These are phyloP conservation scores for Hippophae gyantsensis DNA, from an alignment of 306 rosid genomes.

Conservation along the genomic window DNA sequence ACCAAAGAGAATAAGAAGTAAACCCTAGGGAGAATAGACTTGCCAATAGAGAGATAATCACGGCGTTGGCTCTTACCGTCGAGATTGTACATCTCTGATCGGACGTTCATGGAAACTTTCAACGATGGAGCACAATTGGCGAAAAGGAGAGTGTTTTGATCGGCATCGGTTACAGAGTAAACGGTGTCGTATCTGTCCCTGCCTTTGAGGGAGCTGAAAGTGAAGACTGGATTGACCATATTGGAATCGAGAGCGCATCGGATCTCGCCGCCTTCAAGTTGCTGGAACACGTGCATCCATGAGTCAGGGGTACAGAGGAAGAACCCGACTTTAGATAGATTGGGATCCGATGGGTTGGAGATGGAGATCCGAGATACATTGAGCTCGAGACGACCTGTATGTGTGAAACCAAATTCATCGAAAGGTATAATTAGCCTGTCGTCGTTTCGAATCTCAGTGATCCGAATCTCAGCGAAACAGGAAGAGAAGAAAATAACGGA, in stretches of 20 bases:
- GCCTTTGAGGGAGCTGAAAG: slow-evolving; percentile 38
- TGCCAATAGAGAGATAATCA: slow-evolving; percentile 79
- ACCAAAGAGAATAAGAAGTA: slow-evolving; percentile 54
- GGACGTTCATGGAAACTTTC: slow-evolving; percentile 56
- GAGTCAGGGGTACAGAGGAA: slow-evolving; percentile 71
- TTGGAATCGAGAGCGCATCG: slow-evolving; percentile 56
- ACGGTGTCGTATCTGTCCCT: slow-evolving; percentile 5
- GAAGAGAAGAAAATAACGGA: slow-evolving; percentile 11
- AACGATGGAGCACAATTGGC: slow-evolving; percentile 55
- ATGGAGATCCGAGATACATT: slow-evolving; percentile 41
- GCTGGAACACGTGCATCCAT: slow-evolving; percentile 70
- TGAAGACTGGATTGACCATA: slow-evolving; percentile 48
- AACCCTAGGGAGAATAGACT: slow-evolving; percentile 65
- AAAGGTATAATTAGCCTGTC: slow-evolving; percentile 52
- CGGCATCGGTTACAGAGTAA: slow-evolving; percentile 49
- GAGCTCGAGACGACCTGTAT: slow-evolving; percentile 70
- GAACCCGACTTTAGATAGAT: slow-evolving; percentile 69
- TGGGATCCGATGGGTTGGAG: slow-evolving; percentile 33
- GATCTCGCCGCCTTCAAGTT: slow-evolving; percentile 61
- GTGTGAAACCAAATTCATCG: slow-evolving; percentile 84
- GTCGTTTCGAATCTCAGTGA: slow-evolving; percentile 42
- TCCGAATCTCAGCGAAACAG: slow-evolving; percentile 63
- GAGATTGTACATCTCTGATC: slow-evolving; percentile 77
- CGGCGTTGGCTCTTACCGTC: slow-evolving; percentile 52
- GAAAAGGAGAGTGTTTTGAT: slow-evolving; percentile 75